A percentile compares a stretch with the other conserved stretches of the same genome.
phyloP scores from a whole-genome alignment of 2,329 filamentous ascomycete genomes.

The Trichoderma aggressivum region DNA sequence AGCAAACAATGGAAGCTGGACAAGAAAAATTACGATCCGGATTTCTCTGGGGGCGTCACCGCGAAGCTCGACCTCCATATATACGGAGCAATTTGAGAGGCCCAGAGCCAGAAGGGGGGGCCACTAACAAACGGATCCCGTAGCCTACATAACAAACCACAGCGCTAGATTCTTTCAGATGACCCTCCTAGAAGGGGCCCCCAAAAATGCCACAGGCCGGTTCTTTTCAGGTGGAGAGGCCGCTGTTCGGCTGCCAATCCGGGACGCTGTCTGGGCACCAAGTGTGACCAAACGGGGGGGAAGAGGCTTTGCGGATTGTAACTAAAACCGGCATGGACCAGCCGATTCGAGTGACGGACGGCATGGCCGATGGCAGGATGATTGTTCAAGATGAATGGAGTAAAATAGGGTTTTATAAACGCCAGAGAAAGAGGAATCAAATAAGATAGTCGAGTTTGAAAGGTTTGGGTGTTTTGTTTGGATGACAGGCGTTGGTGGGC shows the following conservation, averaged over 20 bases:
- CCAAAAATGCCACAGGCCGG: neutral
- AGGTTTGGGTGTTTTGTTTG: neutral
- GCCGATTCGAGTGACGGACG: conserved; percentile 14
- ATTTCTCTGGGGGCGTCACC: conserved; percentile 4
- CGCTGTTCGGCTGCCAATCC: conserved; percentile 11
- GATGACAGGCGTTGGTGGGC: neutral
- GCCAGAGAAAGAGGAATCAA: neutral
- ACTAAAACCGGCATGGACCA: conserved; percentile 13
- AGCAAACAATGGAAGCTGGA: neutral
- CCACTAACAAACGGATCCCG: conserved; percentile 7
- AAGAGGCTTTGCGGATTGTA: conserved; percentile 1
- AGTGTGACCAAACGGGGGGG: neutral
- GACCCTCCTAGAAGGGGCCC: neutral
- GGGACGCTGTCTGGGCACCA: conserved; percentile 2
- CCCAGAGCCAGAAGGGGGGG: neutral
- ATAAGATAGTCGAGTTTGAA: neutral
- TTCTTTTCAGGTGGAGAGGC: conserved; percentile 7
- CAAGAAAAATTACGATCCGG: neutral
- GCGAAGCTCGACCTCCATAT: conserved; percentile 12
- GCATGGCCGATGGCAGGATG: conserved; percentile 5
- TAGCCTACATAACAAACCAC: neutral
- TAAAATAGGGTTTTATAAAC: neutral
- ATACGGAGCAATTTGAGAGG: neutral
- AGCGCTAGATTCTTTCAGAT: conserved; percentile 10
- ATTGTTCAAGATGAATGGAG: neutral